Percentiles rank a stretch among this genome's conserved stretches.
Conservation (phyloP, 75 land plant genomes). For the Larix kaempferi region DNA sequence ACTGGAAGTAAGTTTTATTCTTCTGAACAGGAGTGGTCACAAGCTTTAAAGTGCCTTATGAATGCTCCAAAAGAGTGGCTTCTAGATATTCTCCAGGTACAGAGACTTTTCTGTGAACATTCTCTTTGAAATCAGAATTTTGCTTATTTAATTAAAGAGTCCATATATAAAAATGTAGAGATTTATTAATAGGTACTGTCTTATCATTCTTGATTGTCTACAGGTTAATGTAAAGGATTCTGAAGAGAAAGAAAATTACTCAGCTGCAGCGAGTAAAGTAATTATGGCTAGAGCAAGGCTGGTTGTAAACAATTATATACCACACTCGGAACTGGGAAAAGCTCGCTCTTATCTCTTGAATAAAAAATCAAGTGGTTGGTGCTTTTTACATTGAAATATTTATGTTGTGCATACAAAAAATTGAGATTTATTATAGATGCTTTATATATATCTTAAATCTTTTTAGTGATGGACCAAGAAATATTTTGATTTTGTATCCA, state of each 20-base stretch:
- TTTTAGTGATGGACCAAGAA: background rate
- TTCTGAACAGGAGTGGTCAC: slow-evolving; percentile 49
- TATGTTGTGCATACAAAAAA: background rate
- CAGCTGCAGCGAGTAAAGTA: slow-evolving; percentile 29
- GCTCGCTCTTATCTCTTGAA: slow-evolving; percentile 37
- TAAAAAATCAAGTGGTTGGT: slow-evolving; percentile 41
- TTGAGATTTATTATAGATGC: background rate
- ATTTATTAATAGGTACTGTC: background rate
- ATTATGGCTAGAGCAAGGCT: slow-evolving; percentile 51
- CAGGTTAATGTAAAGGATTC: slow-evolving; percentile 19
- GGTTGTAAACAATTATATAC: slow-evolving; percentile 31
- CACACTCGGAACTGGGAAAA: slow-evolving; percentile 43
- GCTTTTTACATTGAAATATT: background rate
- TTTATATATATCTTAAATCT: background rate
- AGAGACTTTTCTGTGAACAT: background rate
- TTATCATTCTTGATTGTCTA: slow-evolving; percentile 2
- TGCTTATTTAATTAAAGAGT: background rate
- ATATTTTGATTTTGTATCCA: background rate
- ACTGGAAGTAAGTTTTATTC: background rate
- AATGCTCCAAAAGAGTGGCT: slow-evolving; percentile 52
- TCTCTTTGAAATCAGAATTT: background rate
- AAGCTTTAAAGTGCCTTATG: slow-evolving; percentile 46
- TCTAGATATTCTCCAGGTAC: slow-evolving; percentile 56
- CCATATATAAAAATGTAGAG: background rate
- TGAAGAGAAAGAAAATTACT: background rate